Conservation (phyloP, 73 alveolate species). For the Paramecium pentaurelia region DNA sequence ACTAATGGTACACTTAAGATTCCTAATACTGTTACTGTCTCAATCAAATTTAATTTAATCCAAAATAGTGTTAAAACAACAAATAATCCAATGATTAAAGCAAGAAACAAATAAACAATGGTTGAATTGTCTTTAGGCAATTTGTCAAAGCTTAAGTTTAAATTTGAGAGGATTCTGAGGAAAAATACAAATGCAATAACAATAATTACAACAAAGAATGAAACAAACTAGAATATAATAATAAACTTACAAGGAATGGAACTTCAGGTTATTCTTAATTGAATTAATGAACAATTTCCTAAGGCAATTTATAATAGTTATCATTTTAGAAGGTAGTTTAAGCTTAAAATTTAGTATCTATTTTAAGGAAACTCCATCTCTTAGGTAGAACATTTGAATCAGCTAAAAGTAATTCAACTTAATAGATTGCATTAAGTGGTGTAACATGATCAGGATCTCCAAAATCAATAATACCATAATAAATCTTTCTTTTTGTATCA, state of each 20-base stretch:
- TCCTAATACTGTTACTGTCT: slow-evolving; percentile 27
- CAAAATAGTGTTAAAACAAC: background rate
- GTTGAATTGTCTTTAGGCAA: background rate
- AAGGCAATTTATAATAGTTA: background rate
- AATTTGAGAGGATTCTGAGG: background rate
- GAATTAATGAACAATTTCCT: slow-evolving; percentile 3
- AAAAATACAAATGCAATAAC: background rate
- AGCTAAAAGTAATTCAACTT: background rate
- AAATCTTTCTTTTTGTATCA: background rate
- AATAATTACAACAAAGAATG: background rate
- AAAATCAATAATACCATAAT: slow-evolving; percentile 44
- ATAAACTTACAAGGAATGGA: background rate
- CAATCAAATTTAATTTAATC: slow-evolving; percentile 35
- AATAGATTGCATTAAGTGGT: background rate
- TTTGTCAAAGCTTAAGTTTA: background rate
- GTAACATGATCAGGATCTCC: slow-evolving; percentile 43
- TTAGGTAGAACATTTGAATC: background rate
- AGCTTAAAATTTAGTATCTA: slow-evolving; percentile 11
- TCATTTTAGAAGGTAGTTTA: background rate
- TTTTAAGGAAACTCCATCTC: slow-evolving; percentile 28
- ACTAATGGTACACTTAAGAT: background rate
- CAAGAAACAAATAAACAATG: background rate
- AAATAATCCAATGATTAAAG: background rate
- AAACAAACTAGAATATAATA: background rate
- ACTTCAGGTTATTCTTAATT: background rate